A percentile compares a stretch with the other conserved stretches of the same genome.
These are phyloP conservation scores for Scheffersomyces illinoinensis DNA, from an alignment of 1,139 yeast genomes.

Conservation along the genomic window DNA sequence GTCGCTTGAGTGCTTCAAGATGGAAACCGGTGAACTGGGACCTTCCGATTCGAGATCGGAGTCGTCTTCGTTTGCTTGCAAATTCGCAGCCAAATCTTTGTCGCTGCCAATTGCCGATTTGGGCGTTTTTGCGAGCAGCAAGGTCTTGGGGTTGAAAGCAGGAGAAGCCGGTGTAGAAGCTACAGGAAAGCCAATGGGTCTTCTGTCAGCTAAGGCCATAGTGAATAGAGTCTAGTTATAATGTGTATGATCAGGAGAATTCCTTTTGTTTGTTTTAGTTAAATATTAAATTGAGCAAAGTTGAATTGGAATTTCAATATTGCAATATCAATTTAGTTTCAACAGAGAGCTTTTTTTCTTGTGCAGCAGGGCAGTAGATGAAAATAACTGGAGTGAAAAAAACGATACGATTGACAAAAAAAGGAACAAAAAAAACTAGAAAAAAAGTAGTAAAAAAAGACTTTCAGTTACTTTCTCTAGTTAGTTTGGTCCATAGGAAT, in stretches of 20 bases:
- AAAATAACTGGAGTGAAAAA: conserved; percentile 1
- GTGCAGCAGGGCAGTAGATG: not conserved
- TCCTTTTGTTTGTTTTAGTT: not conserved
- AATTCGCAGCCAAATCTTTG: conserved; percentile 1
- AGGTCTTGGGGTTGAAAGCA: conserved; percentile 44
- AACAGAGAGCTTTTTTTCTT: not conserved
- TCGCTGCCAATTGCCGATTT: not conserved
- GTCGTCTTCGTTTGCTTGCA: conserved; percentile 5
- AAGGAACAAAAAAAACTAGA: conserved; percentile 1
- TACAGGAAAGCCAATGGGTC: conserved; percentile 51
- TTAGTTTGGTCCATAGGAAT: conserved; percentile 3
- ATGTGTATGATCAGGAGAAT: not conserved
- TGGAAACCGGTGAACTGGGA: not conserved
- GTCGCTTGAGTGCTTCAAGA: not conserved
- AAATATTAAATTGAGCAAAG: not conserved
- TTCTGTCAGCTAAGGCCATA: conserved; percentile 61
- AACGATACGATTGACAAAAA: not conserved
- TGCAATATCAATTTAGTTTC: not conserved
- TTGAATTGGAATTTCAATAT: not conserved
- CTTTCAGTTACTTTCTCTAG: conserved; percentile 3
- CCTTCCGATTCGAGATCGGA: conserved; percentile 2
- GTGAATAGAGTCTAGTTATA: conserved; percentile 5
- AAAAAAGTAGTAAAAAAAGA: conserved; percentile 1
- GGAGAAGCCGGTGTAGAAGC: conserved; percentile 45
- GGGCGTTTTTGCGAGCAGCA: conserved; percentile 21